Evolutionary conservation across 1,284 basidiomycete species (phyloP).

Genomic region (Ustilago nuda): DNA sequence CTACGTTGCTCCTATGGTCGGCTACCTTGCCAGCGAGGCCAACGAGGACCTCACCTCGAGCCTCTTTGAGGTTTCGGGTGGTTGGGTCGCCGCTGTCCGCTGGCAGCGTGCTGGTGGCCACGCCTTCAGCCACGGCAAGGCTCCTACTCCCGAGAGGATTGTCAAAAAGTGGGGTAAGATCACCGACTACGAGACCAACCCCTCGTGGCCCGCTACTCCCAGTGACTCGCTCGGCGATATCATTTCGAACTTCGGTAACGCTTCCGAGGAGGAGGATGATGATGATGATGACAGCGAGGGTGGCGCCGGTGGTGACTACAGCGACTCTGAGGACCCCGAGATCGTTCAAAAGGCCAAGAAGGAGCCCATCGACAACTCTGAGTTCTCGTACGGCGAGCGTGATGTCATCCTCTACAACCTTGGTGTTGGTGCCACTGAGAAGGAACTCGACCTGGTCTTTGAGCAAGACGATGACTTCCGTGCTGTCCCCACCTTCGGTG

Average conservation of each 20-base stretch:
- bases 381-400: conserved; percentile 79
- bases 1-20: conserved; percentile 89
- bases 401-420: conserved; percentile 97
- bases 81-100: conserved; percentile 90
- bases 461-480: conserved; percentile 89
- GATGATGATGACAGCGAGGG: conserved; percentile 60
- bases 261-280: conserved; percentile 49
- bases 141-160: conserved; percentile 62
- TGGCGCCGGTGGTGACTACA: conserved; percentile 71
- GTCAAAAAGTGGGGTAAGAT: conserved; percentile 65
- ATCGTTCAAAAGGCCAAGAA: conserved; percentile 87
- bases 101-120: conserved; percentile 91
- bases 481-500: conserved; percentile 91
- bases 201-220: conserved; percentile 62
- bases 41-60: conserved; percentile 81
- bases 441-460: conserved; percentile 90
- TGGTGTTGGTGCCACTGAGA: conserved; percentile 92
- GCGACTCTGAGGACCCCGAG: conserved; percentile 85
- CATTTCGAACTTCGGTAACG: conserved; percentile 62
- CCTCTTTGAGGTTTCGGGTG: conserved; percentile 90
- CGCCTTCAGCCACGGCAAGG: conserved; percentile 66
- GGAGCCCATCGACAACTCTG: conserved; percentile 64
- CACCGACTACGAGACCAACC: conserved; percentile 66
- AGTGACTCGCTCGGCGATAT: conserved; percentile 66
- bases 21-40: conserved; percentile 84